Base-by-base conservation (phyloP, 164 flowering plant species). In the Berberis thunbergii region DNA sequence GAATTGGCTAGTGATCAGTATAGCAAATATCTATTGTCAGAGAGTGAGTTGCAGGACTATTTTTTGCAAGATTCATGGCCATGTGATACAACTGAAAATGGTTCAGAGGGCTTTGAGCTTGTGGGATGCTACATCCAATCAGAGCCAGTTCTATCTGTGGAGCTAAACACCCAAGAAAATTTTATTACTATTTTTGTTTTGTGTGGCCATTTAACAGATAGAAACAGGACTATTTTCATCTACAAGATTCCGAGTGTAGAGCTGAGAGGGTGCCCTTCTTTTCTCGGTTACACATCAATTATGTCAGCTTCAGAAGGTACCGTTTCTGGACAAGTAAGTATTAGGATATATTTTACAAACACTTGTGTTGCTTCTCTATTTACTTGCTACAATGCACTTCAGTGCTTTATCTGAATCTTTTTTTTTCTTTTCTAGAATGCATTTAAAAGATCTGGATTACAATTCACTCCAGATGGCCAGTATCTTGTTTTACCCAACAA, bases 61-160 rank as follows among this genome's bases (percentile, higher is more conserved):
- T 26, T 55, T 7, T 46, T 26, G 48, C 49, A 11, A 59, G 66
- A 70, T 45, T 45, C 46, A 3, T 45, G 39, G 11, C 52, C 49
- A 54, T 45, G 45, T 50, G 52, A 39, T 45, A 49, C 67, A 41
- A 52, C 54, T 26, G 76, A 69, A 68, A 41, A 64, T 57, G 61
- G 73, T 54, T 72, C 69, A 9, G 65, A 60, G 59, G 71, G 75
- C 57, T 52, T 60, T 54, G 76, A 86, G 72, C 79, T 81, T 64
- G 68, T 88, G 61, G 96, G 97, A 45, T 77, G 85, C 76, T 91
- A 84, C 73, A 61, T 72, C 56, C 94, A 81, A 66, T 91, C 96
- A 9, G 67, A 66, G 69, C 89, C 91, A 43, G 75, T 95, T 75
- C 75, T 77, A 46, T 80, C 83, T 56, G 58, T 89, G 41, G 63